Percentiles rank a stretch among this genome's conserved stretches.
Evolutionary conservation across 2,329 filamentous ascomycete genomes (phyloP).

Genomic region (Parastagonospora nodorum): DNA sequence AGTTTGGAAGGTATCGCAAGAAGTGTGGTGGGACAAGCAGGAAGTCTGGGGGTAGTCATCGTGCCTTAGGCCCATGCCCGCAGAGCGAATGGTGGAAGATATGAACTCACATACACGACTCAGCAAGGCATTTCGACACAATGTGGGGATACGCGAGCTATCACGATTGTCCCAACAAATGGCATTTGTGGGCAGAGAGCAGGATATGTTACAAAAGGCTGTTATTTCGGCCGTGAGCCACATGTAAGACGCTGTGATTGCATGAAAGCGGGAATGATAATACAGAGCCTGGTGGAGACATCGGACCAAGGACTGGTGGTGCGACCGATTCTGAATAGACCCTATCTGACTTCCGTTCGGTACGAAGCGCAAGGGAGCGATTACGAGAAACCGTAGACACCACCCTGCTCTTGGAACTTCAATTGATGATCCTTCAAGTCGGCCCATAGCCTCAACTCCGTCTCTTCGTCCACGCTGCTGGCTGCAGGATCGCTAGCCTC

Average conservation of each 20-base stretch:
- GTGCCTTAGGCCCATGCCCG: constrained; percentile 47
- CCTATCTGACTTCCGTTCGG: background rate
- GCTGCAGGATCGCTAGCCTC: constrained; percentile 37
- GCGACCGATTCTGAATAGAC: background rate
- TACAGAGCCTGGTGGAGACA: too few relatives aligned
- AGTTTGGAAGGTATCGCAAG: constrained; percentile 80
- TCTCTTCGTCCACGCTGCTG: constrained; percentile 66
- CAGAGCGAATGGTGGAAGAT: background rate
- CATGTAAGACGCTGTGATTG: background rate
- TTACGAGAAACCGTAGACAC: constrained; percentile 52
- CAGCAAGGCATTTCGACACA: background rate
- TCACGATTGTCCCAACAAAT: too few relatives aligned
- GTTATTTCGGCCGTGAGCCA: too few relatives aligned
- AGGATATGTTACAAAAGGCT: too few relatives aligned
- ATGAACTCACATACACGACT: background rate
- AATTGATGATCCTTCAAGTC: constrained; percentile 79
- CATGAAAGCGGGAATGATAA: too few relatives aligned
- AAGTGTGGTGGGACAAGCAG: constrained; percentile 67
- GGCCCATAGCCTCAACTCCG: constrained; percentile 77
- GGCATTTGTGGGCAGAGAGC: too few relatives aligned
- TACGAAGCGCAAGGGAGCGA: background rate
- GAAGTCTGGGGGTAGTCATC: constrained; percentile 55
- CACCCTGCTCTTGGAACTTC: constrained; percentile 70
- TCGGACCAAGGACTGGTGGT: too few relatives aligned
- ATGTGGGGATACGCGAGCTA: background rate